Evolutionary conservation across 345 rosid species (phyloP).

Genomic region (Salix udensis): DNA sequence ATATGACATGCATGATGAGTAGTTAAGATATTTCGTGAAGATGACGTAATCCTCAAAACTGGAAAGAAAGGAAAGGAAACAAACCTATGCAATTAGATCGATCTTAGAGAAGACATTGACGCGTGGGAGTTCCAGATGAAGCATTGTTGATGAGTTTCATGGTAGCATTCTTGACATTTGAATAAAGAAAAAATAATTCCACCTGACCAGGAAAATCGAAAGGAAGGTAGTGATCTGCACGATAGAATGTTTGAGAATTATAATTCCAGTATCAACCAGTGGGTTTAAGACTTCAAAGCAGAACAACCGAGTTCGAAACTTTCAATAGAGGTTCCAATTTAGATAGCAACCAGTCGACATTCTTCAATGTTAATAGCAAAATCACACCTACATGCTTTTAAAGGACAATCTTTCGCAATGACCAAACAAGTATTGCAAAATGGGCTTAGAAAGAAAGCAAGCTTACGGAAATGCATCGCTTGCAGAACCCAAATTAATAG

Average conservation of each 20-base stretch:
- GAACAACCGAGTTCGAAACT: conserved; percentile 34
- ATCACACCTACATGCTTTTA: conserved; percentile 59
- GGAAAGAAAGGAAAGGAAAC: neutral
- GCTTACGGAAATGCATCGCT: conserved; percentile 87
- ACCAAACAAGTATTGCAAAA: neutral
- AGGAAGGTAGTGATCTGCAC: conserved; percentile 89
- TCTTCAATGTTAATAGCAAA: conserved; percentile 86
- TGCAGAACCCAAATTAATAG: conserved; percentile 93
- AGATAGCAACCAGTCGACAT: conserved; percentile 82
- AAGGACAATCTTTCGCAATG: conserved; percentile 28
- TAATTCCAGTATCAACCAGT: neutral
- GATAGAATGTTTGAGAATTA: conserved; percentile 8
- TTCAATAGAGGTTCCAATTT: conserved; percentile 78
- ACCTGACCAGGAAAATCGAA: conserved; percentile 99
- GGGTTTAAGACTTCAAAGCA: neutral
- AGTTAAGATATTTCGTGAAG: neutral
- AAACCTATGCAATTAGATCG: conserved; percentile 82
- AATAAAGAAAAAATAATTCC: conserved; percentile 78
- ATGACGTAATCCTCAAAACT: too few species aligned
- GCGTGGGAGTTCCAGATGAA: conserved; percentile 92
- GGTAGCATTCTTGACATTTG: conserved; percentile 68
- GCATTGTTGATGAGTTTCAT: conserved; percentile 76
- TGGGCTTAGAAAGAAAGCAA: neutral
- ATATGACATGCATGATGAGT: neutral
- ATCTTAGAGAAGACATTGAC: conserved; percentile 90